Percentiles rank a stretch among this genome's conserved stretches.
These are phyloP conservation scores for Tubosaeta brunneosetosa DNA, from an alignment of 768 basidiomycete genomes.

Conservation along the genomic window DNA sequence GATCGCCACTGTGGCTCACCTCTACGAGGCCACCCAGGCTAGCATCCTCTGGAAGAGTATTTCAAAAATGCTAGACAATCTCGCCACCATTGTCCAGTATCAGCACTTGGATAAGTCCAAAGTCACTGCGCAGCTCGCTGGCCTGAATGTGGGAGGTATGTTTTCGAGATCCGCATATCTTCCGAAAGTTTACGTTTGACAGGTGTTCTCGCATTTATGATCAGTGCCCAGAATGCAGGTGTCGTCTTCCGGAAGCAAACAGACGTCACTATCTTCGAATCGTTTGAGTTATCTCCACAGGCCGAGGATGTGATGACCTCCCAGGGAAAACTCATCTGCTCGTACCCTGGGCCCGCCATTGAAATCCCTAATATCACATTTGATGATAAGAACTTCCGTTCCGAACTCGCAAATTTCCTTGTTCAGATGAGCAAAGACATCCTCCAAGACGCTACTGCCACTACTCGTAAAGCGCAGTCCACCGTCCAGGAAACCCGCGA, in stretches of 20 bases:
- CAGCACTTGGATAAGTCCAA: slow-evolving; percentile 2
- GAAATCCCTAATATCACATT: slow-evolving; percentile 29
- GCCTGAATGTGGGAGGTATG: slow-evolving; percentile 20
- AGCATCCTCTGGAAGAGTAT: slow-evolving; percentile 28
- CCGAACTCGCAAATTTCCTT: slow-evolving; percentile 24
- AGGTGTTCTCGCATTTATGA: slow-evolving; percentile 37
- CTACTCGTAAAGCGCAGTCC: slow-evolving; percentile 33
- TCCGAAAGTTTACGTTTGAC: neutral
- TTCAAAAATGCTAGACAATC: slow-evolving; percentile 27
- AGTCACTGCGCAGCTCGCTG: slow-evolving; percentile 10
- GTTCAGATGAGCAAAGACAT: slow-evolving; percentile 18
- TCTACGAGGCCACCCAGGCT: slow-evolving; percentile 9
- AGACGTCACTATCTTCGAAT: slow-evolving; percentile 35
- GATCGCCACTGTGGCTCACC: slow-evolving; percentile 14
- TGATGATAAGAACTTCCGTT: slow-evolving; percentile 26
- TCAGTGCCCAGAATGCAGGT: slow-evolving; percentile 47
- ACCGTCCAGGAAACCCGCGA: slow-evolving; percentile 35
- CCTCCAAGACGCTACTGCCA: slow-evolving; percentile 31
- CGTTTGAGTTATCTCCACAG: slow-evolving; percentile 42
- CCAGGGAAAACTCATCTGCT: slow-evolving; percentile 41
- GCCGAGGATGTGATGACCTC: slow-evolving; percentile 33
- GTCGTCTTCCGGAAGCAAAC: slow-evolving; percentile 35
- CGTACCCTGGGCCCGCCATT: slow-evolving; percentile 44
- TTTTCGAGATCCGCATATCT: neutral
- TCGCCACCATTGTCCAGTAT: slow-evolving; percentile 5